These are phyloP conservation scores for Venturia pyrina DNA, from an alignment of 2,329 filamentous ascomycete genomes.

Conservation along the genomic window DNA sequence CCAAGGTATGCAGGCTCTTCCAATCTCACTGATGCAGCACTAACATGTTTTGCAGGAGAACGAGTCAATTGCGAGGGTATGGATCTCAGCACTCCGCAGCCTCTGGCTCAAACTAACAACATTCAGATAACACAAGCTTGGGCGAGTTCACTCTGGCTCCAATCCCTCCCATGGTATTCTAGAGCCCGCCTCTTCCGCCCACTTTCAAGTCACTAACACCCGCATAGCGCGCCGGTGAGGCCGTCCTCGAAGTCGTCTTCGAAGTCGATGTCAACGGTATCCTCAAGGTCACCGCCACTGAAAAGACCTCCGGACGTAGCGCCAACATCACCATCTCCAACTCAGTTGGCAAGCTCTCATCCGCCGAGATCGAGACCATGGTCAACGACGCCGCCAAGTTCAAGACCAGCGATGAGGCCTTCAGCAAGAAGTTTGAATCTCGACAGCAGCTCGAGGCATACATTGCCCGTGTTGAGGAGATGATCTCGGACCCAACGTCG, in stretches of 20 bases:
- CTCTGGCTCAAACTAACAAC: background rate
- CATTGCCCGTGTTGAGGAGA: conserved; percentile 97
- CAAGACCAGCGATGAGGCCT: conserved; percentile 95
- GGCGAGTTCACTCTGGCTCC: conserved; percentile 96
- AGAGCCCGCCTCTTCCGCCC: background rate
- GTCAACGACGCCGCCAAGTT: conserved; percentile 95
- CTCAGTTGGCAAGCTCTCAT: conserved; percentile 96
- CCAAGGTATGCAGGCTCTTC: too few relatives aligned
- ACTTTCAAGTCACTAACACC: background rate
- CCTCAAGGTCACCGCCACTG: conserved; percentile 96
- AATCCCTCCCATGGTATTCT: conserved; percentile 62
- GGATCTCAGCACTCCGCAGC: background rate
- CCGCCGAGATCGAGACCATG: conserved; percentile 94
- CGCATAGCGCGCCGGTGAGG: conserved; percentile 60
- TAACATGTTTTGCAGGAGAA: conserved; percentile 58
- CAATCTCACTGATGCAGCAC: too few relatives aligned
- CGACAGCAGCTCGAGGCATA: conserved; percentile 99
- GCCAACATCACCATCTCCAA: conserved; percentile 99
- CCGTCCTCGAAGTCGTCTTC: conserved; percentile 95
- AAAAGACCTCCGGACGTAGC: conserved; percentile 95
- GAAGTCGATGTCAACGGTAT: conserved; percentile 99
- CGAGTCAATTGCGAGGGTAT: conserved; percentile 81
- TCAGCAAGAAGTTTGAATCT: conserved; percentile 98
- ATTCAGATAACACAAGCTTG: conserved; percentile 73
- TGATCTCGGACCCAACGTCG: conserved; percentile 90